A percentile compares a stretch with the other conserved stretches of the same genome.
Conservation (phyloP, 192 early-diverging fungal species). For the Obelidium mucronatum region DNA sequence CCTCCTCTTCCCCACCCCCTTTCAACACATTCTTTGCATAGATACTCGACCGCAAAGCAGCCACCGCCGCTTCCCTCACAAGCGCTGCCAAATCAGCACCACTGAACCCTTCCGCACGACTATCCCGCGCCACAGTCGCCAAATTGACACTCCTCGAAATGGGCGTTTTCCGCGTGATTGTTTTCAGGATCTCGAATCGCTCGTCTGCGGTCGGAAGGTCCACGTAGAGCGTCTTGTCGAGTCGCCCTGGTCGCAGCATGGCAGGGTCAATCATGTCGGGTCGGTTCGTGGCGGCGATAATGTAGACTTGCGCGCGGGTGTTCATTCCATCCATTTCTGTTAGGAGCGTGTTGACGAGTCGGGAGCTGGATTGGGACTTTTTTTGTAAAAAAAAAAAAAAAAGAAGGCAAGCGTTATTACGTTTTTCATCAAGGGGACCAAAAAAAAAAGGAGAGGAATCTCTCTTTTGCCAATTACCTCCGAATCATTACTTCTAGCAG, state of each 20-base stretch:
- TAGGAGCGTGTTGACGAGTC: conserved; percentile 96
- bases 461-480: conserved; percentile 63
- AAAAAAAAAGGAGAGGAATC: conserved; percentile 11
- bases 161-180: conserved; percentile 63
- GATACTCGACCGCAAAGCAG: conserved; percentile 75
- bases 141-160: conserved; percentile 51
- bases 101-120: conserved; percentile 62
- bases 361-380: conserved; percentile 89
- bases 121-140: conserved; percentile 48
- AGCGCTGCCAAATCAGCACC: conserved; percentile 68
- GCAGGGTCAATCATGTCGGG: conserved; percentile 98
- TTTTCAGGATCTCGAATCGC: conserved; percentile 84
- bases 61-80: conserved; percentile 71
- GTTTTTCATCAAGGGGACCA: neutral
- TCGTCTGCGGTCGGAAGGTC: conserved; percentile 85
- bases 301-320: conserved; percentile 86
- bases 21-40: conserved; percentile 40
- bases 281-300: conserved; percentile 97
- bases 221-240: conserved; percentile 98
- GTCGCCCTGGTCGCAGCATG: conserved; percentile 95
- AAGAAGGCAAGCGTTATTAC: no score
- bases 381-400: no score
- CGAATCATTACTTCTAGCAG: conserved; percentile 83
- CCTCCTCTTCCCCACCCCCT: conserved; percentile 38
- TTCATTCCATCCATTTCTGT: conserved; percentile 98